Conservation (phyloP, 2,329 filamentous ascomycete species). For the Dactylellina leptospora region DNA sequence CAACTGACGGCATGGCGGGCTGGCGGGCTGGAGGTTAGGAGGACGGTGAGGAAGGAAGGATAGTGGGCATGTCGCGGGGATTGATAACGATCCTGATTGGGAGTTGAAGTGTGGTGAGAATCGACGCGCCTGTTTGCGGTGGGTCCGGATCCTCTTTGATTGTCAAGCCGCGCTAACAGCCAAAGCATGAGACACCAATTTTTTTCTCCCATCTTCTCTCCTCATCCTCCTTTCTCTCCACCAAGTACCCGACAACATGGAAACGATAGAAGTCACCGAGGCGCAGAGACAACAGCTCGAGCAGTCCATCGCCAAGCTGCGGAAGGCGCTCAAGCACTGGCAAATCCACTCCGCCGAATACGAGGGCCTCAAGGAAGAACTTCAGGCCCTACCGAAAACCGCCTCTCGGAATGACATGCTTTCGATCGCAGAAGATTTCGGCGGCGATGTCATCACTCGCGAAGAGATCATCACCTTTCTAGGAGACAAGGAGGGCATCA, state of each 20-base stretch:
- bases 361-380: slow-evolving; percentile 84
- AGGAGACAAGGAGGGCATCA: slow-evolving; percentile 61
- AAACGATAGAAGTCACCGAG: slow-evolving; percentile 69
- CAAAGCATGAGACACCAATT: slow-evolving; percentile 3
- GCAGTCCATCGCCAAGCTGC: slow-evolving; percentile 76
- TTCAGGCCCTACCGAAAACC: slow-evolving; percentile 67
- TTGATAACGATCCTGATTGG: slow-evolving; percentile 1
- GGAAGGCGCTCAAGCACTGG: slow-evolving; percentile 83
- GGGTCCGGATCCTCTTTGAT: slow-evolving; percentile 21
- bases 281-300: slow-evolving; percentile 78
- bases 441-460: slow-evolving; percentile 71
- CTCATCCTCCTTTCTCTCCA: slow-evolving; percentile 62
- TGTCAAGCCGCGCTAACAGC: slow-evolving; percentile 51
- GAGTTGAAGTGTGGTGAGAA: background rate
- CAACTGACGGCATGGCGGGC: slow-evolving; percentile 34
- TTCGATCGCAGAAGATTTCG: slow-evolving; percentile 68
- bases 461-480: slow-evolving; percentile 69
- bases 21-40: background rate
- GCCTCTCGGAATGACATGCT: slow-evolving; percentile 67
- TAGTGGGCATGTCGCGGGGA: slow-evolving; percentile 16
- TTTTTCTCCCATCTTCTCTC: slow-evolving; percentile 12
- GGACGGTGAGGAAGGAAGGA: background rate
- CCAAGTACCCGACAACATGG: slow-evolving; percentile 18
- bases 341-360: slow-evolving; percentile 91
- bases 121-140: slow-evolving; percentile 13